These are phyloP conservation scores for Ramularia endophylla DNA, from an alignment of 2,329 filamentous ascomycete genomes.

Conservation along the genomic window DNA sequence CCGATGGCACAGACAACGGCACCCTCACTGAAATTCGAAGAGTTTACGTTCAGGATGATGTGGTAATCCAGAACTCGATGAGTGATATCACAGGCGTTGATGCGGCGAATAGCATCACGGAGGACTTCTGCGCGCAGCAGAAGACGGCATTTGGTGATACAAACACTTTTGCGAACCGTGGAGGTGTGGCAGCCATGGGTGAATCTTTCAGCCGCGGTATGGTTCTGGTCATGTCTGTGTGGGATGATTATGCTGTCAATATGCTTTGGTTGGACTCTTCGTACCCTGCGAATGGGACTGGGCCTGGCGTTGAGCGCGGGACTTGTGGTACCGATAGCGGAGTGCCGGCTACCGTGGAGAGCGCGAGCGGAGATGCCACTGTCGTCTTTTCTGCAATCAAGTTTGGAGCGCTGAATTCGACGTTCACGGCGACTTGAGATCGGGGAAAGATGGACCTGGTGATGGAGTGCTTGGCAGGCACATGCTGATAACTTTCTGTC, in stretches of 20 bases:
- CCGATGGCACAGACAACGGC: constrained; percentile 46
- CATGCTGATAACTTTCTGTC: too few relatives aligned
- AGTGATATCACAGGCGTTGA: constrained; percentile 41
- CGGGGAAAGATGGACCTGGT: too few relatives aligned
- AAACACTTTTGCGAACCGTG: constrained; percentile 48
- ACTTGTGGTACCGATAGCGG: constrained; percentile 19
- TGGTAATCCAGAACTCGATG: constrained; percentile 51
- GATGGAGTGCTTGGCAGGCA: too few relatives aligned
- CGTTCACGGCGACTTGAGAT: too few relatives aligned
- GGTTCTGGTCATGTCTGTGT: constrained; percentile 59
- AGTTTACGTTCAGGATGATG: constrained; percentile 59
- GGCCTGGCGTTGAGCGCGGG: constrained; percentile 17
- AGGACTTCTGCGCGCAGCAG: constrained; percentile 48
- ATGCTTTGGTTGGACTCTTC: constrained; percentile 67
- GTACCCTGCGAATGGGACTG: constrained; percentile 18
- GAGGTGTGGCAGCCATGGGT: constrained; percentile 53
- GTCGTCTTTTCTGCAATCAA: constrained; percentile 22
- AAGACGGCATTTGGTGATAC: constrained; percentile 29
- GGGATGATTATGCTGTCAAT: constrained; percentile 61
- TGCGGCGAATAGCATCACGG: constrained; percentile 50
- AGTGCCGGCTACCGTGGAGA: too few relatives aligned
- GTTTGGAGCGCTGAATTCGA: constrained; percentile 23
- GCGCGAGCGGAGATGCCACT: constrained; percentile 11
- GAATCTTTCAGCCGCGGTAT: constrained; percentile 52
- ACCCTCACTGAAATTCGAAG: constrained; percentile 56